These are phyloP conservation scores for Neonectria sp. DNA, from an alignment of 2,329 filamentous ascomycete genomes.

Conservation along the genomic window DNA sequence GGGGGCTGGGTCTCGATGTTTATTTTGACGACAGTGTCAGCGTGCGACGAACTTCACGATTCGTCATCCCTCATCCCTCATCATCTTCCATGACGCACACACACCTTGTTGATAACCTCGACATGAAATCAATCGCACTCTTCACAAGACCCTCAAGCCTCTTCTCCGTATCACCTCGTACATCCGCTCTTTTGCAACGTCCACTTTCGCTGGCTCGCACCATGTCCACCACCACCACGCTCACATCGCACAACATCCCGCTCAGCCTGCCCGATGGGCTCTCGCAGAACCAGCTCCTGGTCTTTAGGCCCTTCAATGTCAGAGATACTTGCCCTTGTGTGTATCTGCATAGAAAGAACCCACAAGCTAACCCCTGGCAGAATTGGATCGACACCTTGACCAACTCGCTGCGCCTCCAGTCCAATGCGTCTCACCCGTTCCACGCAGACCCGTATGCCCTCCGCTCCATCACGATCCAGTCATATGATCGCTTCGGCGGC, in stretches of 20 bases:
- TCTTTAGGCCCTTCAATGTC: constrained; percentile 68
- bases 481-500: constrained; percentile 66
- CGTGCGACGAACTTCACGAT: neutral
- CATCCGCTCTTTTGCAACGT: neutral
- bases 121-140: constrained; percentile 32
- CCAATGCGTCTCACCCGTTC: constrained; percentile 64
- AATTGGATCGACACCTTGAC: constrained; percentile 65
- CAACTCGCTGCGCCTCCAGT: constrained; percentile 63
- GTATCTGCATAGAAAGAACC: too few species aligned
- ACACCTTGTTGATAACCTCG: neutral
- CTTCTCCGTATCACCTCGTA: neutral
- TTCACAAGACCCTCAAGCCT: constrained; percentile 7
- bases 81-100: neutral
- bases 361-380: constrained; percentile 47
- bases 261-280: constrained; percentile 63
- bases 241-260: constrained; percentile 52
- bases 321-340: constrained; percentile 9
- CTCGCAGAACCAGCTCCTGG: constrained; percentile 59
- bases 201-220: constrained; percentile 20
- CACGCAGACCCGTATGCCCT: constrained; percentile 68
- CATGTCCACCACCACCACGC: constrained; percentile 44
- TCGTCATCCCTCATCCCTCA: constrained; percentile 3
- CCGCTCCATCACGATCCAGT: constrained; percentile 65
- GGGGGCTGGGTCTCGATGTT: neutral
- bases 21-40: neutral